A percentile compares a stretch with the other conserved stretches of the same genome.
Evolutionary conservation across 306 rosid genomes (phyloP).

Genomic region (Acacia acuminata): DNA sequence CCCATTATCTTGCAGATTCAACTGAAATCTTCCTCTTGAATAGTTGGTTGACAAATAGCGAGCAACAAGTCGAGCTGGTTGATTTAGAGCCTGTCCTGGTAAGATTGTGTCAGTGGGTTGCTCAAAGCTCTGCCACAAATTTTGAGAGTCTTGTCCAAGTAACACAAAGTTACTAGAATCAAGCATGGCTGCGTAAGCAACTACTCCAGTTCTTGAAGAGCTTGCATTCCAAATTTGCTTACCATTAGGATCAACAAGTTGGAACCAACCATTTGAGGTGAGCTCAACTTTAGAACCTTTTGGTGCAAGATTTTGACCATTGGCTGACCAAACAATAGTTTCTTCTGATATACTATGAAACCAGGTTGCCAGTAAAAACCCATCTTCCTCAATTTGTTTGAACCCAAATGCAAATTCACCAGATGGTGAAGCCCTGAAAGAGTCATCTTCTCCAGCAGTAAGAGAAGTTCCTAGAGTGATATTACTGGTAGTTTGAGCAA

Average conservation of each 20-base stretch:
- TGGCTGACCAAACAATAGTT: slow-evolving; percentile 54
- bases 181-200: slow-evolving; percentile 25
- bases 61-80: slow-evolving; percentile 18
- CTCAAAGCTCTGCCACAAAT: slow-evolving; percentile 46
- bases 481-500: slow-evolving; percentile 25
- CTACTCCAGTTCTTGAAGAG: background rate
- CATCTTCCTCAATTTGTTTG: background rate
- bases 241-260: slow-evolving; percentile 36
- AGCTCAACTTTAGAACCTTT: slow-evolving; percentile 43
- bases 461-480: slow-evolving; percentile 32
- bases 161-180: slow-evolving; percentile 42
- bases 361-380: slow-evolving; percentile 51
- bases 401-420: slow-evolving; percentile 58
- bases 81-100: slow-evolving; percentile 43
- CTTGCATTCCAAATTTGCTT: slow-evolving; percentile 24
- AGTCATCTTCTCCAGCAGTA: slow-evolving; percentile 10
- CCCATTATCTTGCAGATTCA: slow-evolving; percentile 41
- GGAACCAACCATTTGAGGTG: slow-evolving; percentile 20
- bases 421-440: slow-evolving; percentile 33
- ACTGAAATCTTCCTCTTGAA: slow-evolving; percentile 39
- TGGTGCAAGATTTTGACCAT: background rate
- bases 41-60: slow-evolving; percentile 34
- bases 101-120: slow-evolving; percentile 56
- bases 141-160: background rate
- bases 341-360: slow-evolving; percentile 38